A percentile compares a stretch with the other conserved stretches of the same genome.
Conservation (phyloP, 495 filamentous ascomycete species). For the Bryoglossum gracile region DNA sequence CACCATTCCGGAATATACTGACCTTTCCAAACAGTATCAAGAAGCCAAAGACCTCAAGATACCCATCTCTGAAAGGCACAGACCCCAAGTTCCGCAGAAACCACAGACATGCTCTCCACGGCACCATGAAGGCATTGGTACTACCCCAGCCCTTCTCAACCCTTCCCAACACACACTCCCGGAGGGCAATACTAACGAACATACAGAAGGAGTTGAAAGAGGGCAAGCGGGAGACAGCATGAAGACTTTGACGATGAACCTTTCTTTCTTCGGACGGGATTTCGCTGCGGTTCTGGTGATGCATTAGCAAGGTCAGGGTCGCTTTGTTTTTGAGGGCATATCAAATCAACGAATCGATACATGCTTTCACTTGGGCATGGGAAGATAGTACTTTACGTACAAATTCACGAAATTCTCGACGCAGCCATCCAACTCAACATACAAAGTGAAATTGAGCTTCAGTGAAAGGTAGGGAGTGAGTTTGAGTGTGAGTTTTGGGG, state of each 20-base stretch:
- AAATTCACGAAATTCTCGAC: conserved; percentile 17
- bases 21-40: conserved; percentile 69
- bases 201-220: conserved; percentile 94
- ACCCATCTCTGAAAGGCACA: conserved; percentile 96
- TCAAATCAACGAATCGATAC: too few relatives aligned
- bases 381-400: conserved; percentile 21
- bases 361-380: too few relatives aligned
- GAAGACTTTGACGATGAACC: conserved; percentile 38
- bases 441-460: too few relatives aligned
- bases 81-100: conserved; percentile 99
- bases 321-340: too few relatives aligned
- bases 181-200: conserved; percentile 38
- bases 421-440: conserved; percentile 8
- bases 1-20: conserved; percentile 1
- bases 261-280: conserved; percentile 12
- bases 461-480: neutral
- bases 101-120: conserved; percentile 98
- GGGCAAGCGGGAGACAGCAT: conserved; percentile 90
- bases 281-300: conserved; percentile 11
- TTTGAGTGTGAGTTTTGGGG: neutral
- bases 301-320: conserved; percentile 16
- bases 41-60: conserved; percentile 98
- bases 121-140: conserved; percentile 95
- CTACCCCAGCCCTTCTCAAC: too few relatives aligned
- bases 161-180: too few relatives aligned